Conservation (phyloP, 176 grass and related monocot genomes). For the Zoysia japonica region DNA sequence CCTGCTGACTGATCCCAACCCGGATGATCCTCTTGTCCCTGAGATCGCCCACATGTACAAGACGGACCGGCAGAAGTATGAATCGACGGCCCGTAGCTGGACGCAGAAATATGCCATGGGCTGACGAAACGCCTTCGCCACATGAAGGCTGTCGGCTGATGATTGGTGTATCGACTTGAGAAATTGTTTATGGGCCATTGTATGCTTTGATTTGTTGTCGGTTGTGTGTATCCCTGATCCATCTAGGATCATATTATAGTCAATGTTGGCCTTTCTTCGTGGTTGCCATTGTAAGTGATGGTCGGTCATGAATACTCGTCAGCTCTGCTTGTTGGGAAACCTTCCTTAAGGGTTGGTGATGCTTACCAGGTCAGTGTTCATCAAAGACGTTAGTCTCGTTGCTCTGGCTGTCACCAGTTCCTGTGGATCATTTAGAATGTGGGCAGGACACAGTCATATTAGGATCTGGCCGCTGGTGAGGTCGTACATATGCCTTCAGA, state of each 20-base stretch:
- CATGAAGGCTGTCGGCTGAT: neutral
- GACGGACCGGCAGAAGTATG: slow-evolving; percentile 57
- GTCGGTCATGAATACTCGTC: slow-evolving; percentile 31
- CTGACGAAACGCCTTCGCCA: slow-evolving; percentile 16
- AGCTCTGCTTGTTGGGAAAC: slow-evolving; percentile 47
- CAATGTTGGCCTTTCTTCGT: slow-evolving; percentile 8
- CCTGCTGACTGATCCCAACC: slow-evolving; percentile 65
- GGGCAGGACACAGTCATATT: too few species aligned
- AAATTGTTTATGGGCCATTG: slow-evolving; percentile 37
- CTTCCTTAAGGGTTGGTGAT: slow-evolving; percentile 1
- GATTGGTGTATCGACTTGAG: slow-evolving; percentile 4
- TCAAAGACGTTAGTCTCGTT: slow-evolving; percentile 16
- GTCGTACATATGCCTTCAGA: too few species aligned
- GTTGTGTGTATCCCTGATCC: slow-evolving; percentile 52
- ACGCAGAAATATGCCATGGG: slow-evolving; percentile 75
- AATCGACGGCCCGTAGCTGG: slow-evolving; percentile 65
- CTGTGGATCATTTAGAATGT: neutral
- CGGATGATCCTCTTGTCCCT: slow-evolving; percentile 68
- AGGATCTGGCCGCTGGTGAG: too few species aligned
- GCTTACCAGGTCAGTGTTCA: slow-evolving; percentile 37
- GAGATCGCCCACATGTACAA: slow-evolving; percentile 81
- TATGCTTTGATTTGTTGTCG: slow-evolving; percentile 46
- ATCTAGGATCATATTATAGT: slow-evolving; percentile 46
- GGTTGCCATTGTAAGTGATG: slow-evolving; percentile 38
- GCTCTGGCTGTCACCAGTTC: neutral